These are phyloP conservation scores for Didymella segeticola DNA, from an alignment of 2,329 filamentous ascomycete species.

Conservation along the genomic window DNA sequence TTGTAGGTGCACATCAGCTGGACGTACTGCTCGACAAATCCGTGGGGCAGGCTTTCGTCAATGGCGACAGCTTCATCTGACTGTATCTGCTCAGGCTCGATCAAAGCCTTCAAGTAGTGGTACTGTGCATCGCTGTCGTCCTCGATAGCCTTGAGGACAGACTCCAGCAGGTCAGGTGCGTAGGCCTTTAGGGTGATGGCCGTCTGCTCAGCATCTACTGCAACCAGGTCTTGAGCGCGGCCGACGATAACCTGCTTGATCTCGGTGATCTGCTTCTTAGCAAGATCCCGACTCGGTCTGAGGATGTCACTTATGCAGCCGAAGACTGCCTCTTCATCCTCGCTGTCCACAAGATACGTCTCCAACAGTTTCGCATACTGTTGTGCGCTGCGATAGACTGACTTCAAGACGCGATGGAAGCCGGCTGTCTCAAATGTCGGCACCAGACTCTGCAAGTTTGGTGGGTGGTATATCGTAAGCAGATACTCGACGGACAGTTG, in stretches of 20 bases:
- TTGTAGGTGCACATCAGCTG: conserved; percentile 90
- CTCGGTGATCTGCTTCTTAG: conserved; percentile 73
- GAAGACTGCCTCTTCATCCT: conserved; percentile 78
- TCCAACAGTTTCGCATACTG: conserved; percentile 80
- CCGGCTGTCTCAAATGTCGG: conserved; percentile 78
- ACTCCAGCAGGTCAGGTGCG: conserved; percentile 69
- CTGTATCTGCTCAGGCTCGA: conserved; percentile 64
- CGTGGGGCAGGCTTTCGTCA: conserved; percentile 51
- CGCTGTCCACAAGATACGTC: conserved; percentile 83
- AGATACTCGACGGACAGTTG: conserved; percentile 97
- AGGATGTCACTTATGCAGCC: conserved; percentile 79
- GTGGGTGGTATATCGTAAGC: conserved; percentile 89
- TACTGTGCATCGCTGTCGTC: conserved; percentile 72
- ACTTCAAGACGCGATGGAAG: conserved; percentile 92
- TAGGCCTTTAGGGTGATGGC: conserved; percentile 70
- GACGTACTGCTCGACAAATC: conserved; percentile 83
- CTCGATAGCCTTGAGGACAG: conserved; percentile 67
- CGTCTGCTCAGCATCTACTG: conserved; percentile 69
- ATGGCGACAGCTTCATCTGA: conserved; percentile 7
- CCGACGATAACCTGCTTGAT: conserved; percentile 71
- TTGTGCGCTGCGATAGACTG: conserved; percentile 79
- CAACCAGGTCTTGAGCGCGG: conserved; percentile 70
- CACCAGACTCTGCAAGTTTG: conserved; percentile 78
- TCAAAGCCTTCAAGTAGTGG: conserved; percentile 75
- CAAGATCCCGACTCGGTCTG: conserved; percentile 67